Evolutionary conservation across 805 yeast genomes (phyloP).

Genomic region (Lachancea dasiensis): DNA sequence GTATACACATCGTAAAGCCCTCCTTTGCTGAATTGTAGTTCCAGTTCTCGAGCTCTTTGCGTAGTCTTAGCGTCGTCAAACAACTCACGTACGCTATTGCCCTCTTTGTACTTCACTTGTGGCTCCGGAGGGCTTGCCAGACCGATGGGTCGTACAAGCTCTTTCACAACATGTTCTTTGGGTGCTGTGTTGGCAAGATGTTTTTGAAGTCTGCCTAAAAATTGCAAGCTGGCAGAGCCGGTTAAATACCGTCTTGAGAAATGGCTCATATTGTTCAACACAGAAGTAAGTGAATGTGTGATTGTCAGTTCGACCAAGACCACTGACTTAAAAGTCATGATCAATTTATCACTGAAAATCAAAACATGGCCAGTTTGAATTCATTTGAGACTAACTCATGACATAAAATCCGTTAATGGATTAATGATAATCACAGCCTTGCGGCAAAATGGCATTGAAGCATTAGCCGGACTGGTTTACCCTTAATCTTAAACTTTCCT

Average conservation of each 20-base stretch:
- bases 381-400: too few relatives aligned
- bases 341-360: too few relatives aligned
- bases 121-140: conserved; percentile 33
- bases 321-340: too few relatives aligned
- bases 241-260: conserved; percentile 4
- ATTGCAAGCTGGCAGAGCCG: conserved; percentile 12
- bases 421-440: too few relatives aligned
- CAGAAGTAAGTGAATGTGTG: too few relatives aligned
- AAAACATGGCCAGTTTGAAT: too few relatives aligned
- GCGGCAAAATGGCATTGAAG: too few relatives aligned
- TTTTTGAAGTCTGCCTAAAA: conserved; percentile 31
- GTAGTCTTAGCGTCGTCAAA: conserved; percentile 44
- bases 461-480: too few relatives aligned
- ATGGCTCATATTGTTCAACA: too few relatives aligned
- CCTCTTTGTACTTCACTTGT: conserved; percentile 34
- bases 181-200: conserved; percentile 36
- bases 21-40: conserved; percentile 58
- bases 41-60: conserved; percentile 46
- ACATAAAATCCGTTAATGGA: too few relatives aligned
- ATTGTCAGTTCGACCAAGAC: too few relatives aligned
- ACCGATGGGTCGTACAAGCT: conserved; percentile 45
- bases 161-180: conserved; percentile 31
- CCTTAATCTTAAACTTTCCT: too few relatives aligned
- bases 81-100: conserved; percentile 42
- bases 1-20: conserved; percentile 62